Evolutionary conservation across 768 basidiomycete species (phyloP), one percentile per base, ranked within the genome.

Genomic region (Boletus rubescentipes): DNA sequence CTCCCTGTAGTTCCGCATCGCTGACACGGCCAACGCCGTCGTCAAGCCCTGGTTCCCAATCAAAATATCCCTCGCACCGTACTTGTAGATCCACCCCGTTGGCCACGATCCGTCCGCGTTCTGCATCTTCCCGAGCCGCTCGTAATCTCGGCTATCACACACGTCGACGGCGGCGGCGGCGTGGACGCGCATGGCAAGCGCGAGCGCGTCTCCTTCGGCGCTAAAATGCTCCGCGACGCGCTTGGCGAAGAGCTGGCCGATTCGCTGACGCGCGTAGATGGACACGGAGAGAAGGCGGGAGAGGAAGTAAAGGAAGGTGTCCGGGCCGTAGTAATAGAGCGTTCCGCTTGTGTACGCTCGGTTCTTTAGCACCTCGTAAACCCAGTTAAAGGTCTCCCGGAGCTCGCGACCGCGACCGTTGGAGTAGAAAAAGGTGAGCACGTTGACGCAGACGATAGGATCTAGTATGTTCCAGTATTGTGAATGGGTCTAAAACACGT

Each of bases 301-400:
- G 35, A 65, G 60, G 51, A 66, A 66, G 36, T 54, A 66, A 1
- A 64, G 34, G 26, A 66, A 64, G 0, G 55, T 29, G 35, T 66
- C 57, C 0, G 61, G 40, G 3, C 63, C 58, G 10, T 46, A 44
- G 32, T 66, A 64, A 43, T 64, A 63, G 18, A 48, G 37, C 0
- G 64, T 63, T 6, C 63, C 63, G 11, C 59, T 45, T 15, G 42
- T 54, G 34, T 64, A 64, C 4, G 63, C 63, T 16, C 58, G 41
- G 36, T 66, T 63, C 55, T 63, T 64, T 14, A 66, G 29, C 4
- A 64, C 61, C 6, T 51, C 37, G 21, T 59, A 53, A 1, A 63
- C 46, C 62, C 62, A 63, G 36, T 63, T 30, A 18, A 65, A 65
- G 1, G 63, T 63, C 45, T 66, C 60, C 23, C 23, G 37, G 5